Conservation (phyloP, 352 stramenopile genomes). For the Phytophthora pinifolia region DNA sequence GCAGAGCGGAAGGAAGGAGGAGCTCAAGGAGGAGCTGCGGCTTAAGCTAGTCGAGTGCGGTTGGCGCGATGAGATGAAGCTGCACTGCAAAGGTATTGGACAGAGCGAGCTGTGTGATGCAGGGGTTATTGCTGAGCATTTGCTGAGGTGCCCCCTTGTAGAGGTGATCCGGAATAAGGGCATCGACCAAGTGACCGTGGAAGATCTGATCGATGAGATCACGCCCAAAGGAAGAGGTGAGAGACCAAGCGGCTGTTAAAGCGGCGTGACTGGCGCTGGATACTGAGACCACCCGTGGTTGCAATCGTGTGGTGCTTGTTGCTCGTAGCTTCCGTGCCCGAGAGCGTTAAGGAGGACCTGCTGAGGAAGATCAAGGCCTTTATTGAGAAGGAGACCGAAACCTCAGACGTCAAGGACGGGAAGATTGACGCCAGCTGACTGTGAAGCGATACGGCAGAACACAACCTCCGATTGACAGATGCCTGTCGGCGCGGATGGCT, state of each 20-base stretch:
- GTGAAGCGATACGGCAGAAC: slow-evolving; percentile 11
- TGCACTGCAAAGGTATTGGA: slow-evolving; percentile 72
- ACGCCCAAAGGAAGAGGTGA: slow-evolving; percentile 84
- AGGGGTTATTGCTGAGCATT: no score
- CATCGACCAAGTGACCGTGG: slow-evolving; percentile 94
- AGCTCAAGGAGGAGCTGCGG: slow-evolving; percentile 88
- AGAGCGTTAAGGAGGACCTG: slow-evolving; percentile 89
- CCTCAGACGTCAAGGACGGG: slow-evolving; percentile 4
- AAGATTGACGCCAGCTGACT: background rate
- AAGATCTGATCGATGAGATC: slow-evolving; percentile 93
- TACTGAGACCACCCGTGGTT: background rate
- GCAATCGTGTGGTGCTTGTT: background rate
- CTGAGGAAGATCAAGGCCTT: slow-evolving; percentile 92
- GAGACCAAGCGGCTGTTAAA: slow-evolving; percentile 4
- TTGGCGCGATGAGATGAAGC: slow-evolving; percentile 92
- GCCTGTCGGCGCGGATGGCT: slow-evolving; percentile 4
- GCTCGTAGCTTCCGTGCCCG: slow-evolving; percentile 72
- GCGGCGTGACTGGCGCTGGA: background rate
- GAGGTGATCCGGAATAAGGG: slow-evolving; percentile 94
- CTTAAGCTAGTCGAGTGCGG: slow-evolving; percentile 89
- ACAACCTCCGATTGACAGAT: slow-evolving; percentile 21
- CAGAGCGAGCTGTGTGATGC: background rate
- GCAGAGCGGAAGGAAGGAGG: slow-evolving; percentile 85
- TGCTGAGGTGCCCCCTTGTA: slow-evolving; percentile 31
- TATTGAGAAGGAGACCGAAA: slow-evolving; percentile 63